These are phyloP conservation scores for Fusarium sp. DNA, from an alignment of 2,329 filamentous ascomycete genomes.

Conservation along the genomic window DNA sequence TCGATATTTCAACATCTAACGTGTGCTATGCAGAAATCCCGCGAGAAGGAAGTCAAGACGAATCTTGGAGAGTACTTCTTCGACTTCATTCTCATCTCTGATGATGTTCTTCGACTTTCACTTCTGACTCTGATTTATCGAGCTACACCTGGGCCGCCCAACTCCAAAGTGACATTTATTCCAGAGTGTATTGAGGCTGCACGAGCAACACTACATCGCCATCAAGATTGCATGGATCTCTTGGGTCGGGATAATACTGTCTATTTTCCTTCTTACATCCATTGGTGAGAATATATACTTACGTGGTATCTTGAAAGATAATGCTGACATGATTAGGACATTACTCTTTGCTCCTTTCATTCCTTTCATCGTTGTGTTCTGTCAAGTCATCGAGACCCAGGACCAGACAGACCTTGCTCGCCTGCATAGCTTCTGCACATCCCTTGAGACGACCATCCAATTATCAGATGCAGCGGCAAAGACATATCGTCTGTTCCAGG, in stretches of 20 bases:
- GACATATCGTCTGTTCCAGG: constrained; percentile 65
- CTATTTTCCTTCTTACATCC: constrained; percentile 52
- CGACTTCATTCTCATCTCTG: constrained; percentile 49
- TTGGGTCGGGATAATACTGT: constrained; percentile 49
- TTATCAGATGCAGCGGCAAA: constrained; percentile 60
- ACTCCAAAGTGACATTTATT: constrained; percentile 49
- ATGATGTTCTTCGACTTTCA: constrained; percentile 55
- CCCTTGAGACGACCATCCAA: constrained; percentile 59
- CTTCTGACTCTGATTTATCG: constrained; percentile 56
- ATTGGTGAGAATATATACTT: constrained; percentile 49
- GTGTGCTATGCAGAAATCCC: constrained; percentile 3
- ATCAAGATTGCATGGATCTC: constrained; percentile 53
- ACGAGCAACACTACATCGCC: constrained; percentile 52
- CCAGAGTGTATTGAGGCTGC: constrained; percentile 55
- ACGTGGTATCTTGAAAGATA: too few relatives aligned
- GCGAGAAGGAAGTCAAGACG: constrained; percentile 37
- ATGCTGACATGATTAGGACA: constrained; percentile 47
- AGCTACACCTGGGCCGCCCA: constrained; percentile 46
- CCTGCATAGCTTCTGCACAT: constrained; percentile 60
- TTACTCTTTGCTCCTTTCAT: constrained; percentile 62
- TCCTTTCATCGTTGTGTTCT: constrained; percentile 63
- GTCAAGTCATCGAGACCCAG: constrained; percentile 58
- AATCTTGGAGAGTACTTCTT: constrained; percentile 45
- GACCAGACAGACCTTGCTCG: constrained; percentile 54
- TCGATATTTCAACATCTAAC: constrained; percentile 1